A percentile compares a stretch with the other conserved stretches of the same genome.
Evolutionary conservation across 2,329 filamentous ascomycete genomes (phyloP).

Genomic region (Apiospora malaysiana): DNA sequence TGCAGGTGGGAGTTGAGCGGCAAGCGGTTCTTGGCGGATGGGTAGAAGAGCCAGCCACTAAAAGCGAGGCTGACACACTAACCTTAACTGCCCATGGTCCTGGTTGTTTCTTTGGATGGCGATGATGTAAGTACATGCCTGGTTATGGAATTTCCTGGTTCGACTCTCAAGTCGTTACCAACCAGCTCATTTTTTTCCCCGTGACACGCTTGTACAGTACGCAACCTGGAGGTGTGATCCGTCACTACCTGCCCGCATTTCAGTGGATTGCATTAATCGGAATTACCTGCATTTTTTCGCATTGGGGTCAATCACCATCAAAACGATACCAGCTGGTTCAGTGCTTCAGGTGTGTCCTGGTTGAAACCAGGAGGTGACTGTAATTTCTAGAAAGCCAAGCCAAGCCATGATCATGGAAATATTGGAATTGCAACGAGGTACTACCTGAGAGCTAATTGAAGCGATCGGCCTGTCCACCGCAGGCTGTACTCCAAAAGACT

Average conservation of each 20-base stretch:
- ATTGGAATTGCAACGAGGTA: too few species aligned
- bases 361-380: background rate
- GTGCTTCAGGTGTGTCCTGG: constrained; percentile 8
- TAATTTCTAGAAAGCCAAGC: background rate
- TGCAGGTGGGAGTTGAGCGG: background rate
- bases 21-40: too few species aligned
- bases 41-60: background rate
- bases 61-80: constrained; percentile 8
- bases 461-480: background rate
- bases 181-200: background rate
- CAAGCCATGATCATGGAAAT: background rate
- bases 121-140: background rate
- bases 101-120: background rate
- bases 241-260: constrained; percentile 1
- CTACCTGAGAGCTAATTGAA: background rate
- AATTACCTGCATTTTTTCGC: constrained; percentile 4
- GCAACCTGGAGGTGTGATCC: constrained; percentile 13
- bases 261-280: background rate
- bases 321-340: background rate
- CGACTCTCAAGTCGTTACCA: background rate
- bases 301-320: background rate
- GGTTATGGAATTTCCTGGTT: background rate
- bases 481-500: too few species aligned
- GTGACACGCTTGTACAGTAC: background rate
- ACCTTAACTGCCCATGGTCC: background rate